A percentile compares a stretch with the other conserved stretches of the same genome.
Evolutionary conservation across 2,329 filamentous ascomycete genomes (phyloP).

Genomic region (Pyricularia grisea): DNA sequence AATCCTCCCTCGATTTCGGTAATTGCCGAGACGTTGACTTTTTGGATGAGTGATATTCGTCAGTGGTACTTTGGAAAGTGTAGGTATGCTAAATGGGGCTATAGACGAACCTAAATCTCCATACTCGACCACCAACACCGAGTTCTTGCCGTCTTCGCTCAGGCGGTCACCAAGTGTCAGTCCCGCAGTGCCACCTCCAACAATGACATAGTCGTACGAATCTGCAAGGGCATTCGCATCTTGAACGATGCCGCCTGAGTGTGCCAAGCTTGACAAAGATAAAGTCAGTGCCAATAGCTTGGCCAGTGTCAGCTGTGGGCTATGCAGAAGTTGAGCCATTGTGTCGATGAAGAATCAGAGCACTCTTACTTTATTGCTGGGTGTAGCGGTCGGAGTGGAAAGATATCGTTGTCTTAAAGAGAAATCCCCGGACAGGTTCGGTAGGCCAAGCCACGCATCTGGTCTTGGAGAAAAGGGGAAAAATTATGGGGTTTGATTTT

Average conservation of each 20-base stretch:
- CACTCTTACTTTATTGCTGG: neutral
- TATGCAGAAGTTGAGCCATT: neutral
- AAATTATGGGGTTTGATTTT: neutral
- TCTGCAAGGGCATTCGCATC: neutral
- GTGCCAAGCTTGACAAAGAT: neutral
- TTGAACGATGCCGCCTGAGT: neutral
- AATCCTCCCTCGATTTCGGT: constrained; percentile 11
- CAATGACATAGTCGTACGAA: constrained; percentile 13
- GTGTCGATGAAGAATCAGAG: neutral
- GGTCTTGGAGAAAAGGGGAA: neutral
- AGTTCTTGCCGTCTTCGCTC: constrained; percentile 11
- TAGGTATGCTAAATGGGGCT: neutral
- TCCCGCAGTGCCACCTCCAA: constrained; percentile 14
- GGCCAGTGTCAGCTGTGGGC: neutral
- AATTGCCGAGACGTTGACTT: constrained; percentile 8
- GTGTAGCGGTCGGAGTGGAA: neutral
- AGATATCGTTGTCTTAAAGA: neutral
- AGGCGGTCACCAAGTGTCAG: constrained; percentile 14
- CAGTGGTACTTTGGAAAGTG: neutral
- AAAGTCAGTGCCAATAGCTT: neutral
- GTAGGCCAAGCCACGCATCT: neutral
- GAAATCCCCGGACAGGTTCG: neutral
- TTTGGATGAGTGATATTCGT: neutral
- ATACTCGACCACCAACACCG: constrained; percentile 14
- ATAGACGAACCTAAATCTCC: constrained; percentile 8